Conservation (phyloP, 305 asterid species). For the Solanum hybrid region DNA sequence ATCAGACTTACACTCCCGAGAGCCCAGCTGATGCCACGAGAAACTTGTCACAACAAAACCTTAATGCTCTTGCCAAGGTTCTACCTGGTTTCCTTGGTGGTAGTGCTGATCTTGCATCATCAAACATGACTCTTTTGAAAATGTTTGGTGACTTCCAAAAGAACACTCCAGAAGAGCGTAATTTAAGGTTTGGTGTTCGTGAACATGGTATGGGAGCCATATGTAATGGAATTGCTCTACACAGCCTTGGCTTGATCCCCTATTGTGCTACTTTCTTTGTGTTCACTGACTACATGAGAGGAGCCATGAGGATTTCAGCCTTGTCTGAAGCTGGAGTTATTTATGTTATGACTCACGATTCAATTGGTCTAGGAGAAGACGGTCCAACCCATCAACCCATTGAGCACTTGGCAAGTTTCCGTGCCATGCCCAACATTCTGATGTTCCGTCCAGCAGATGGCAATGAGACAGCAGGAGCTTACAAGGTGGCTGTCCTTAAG, state of each 20-base stretch:
- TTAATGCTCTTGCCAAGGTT: constrained; percentile 78
- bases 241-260: constrained; percentile 78
- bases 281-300: constrained; percentile 96
- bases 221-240: constrained; percentile 83
- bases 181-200: constrained; percentile 84
- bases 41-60: constrained; percentile 76
- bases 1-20: constrained; percentile 84
- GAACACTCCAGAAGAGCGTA: constrained; percentile 84
- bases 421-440: constrained; percentile 91
- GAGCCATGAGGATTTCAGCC: constrained; percentile 85
- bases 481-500: constrained; percentile 69
- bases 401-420: constrained; percentile 90
- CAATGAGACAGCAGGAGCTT: constrained; percentile 83
- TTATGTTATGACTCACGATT: constrained; percentile 97
- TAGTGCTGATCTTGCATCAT: constrained; percentile 91
- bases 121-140: constrained; percentile 86
- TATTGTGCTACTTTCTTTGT: constrained; percentile 92
- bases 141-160: constrained; percentile 80
- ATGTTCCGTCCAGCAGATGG: constrained; percentile 99
- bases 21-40: constrained; percentile 85
- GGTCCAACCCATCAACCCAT: constrained; percentile 98
- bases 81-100: constrained; percentile 89
- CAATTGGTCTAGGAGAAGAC: constrained; percentile 96
- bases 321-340: constrained; percentile 61
- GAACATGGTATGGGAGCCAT: constrained; percentile 95